A percentile compares a stretch with the other conserved stretches of the same genome.
Evolutionary conservation across 2,329 filamentous ascomycete genomes (phyloP).

Genomic region (Fusarium euwallaceae): DNA sequence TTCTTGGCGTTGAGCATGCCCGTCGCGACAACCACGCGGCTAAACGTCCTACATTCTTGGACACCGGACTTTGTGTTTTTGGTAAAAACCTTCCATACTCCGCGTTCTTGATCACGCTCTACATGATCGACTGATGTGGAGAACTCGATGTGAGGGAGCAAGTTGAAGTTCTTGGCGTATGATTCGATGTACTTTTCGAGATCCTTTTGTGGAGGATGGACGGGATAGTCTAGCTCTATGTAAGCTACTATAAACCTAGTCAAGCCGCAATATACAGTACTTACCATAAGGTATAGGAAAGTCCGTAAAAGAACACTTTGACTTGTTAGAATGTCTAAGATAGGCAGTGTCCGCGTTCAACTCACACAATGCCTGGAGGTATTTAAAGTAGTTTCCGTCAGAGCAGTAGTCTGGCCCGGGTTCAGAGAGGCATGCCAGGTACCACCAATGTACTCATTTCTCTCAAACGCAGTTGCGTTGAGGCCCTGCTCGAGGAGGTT

Average conservation of each 20-base stretch:
- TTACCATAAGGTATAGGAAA: conserved; percentile 51
- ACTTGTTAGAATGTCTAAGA: conserved; percentile 4
- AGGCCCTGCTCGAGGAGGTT: conserved; percentile 60
- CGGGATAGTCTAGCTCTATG: conserved; percentile 27
- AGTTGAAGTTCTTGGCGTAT: conserved; percentile 50
- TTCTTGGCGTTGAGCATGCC: conserved; percentile 51
- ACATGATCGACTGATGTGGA: conserved; percentile 45
- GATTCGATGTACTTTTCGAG: conserved; percentile 50
- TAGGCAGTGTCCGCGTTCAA: background rate
- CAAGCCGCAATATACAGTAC: background rate
- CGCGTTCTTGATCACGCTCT: conserved; percentile 42
- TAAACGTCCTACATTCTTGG: conserved; percentile 45
- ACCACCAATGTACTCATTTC: conserved; percentile 56
- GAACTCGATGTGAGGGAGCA: conserved; percentile 46
- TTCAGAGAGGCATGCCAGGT: conserved; percentile 57
- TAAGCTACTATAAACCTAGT: background rate
- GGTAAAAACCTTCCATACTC: conserved; percentile 48
- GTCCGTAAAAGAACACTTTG: conserved; percentile 50
- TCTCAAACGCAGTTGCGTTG: conserved; percentile 57
- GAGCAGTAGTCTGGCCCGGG: conserved; percentile 51
- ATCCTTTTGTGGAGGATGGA: conserved; percentile 45
- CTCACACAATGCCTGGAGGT: conserved; percentile 50
- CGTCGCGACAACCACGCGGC: conserved; percentile 54
- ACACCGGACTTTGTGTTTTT: conserved; percentile 40
- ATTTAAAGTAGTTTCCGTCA: conserved; percentile 48